Evolutionary conservation across 257 asterid species (phyloP).

Genomic region (Echium plantagineum): DNA sequence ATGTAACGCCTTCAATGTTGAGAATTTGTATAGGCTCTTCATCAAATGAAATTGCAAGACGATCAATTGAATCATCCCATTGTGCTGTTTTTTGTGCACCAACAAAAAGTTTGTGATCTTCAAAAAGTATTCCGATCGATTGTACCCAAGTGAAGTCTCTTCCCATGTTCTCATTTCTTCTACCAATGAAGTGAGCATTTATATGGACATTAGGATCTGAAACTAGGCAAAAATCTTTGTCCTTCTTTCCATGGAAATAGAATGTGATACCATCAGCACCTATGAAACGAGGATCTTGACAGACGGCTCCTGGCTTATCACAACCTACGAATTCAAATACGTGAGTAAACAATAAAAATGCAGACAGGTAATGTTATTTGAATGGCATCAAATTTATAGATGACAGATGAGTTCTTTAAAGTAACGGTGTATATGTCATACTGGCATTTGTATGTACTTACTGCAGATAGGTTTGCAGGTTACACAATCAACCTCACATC

Average conservation of each 20-base stretch:
- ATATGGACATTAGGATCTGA: conserved; percentile 5
- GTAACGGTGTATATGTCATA: no score
- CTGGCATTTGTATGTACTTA: conserved; percentile 14
- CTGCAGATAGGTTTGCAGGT: conserved; percentile 52
- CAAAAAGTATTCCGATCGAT: conserved; percentile 10
- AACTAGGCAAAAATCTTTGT: conserved; percentile 5
- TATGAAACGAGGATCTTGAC: conserved; percentile 7
- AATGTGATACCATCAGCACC: conserved; percentile 12
- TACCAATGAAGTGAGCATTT: conserved; percentile 14
- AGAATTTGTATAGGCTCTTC: background rate
- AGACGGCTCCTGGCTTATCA: conserved; percentile 10
- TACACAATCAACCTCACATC: conserved; percentile 41
- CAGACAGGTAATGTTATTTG: no score
- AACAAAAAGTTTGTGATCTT: conserved; percentile 2
- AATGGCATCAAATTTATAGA: no score
- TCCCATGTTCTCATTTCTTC: background rate
- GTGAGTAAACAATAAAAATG: no score
- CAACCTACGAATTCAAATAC: background rate
- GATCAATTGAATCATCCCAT: conserved; percentile 11
- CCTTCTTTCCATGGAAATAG: conserved; percentile 9
- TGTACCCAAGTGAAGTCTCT: conserved; percentile 17
- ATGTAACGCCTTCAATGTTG: conserved; percentile 1
- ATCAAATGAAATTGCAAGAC: background rate
- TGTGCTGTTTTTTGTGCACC: conserved; percentile 1
- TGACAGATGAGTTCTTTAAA: no score